Evolutionary conservation across 768 basidiomycete genomes (phyloP), one percentile per base, ranked within the genome.

Genomic region (Mycena epipterygia): DNA sequence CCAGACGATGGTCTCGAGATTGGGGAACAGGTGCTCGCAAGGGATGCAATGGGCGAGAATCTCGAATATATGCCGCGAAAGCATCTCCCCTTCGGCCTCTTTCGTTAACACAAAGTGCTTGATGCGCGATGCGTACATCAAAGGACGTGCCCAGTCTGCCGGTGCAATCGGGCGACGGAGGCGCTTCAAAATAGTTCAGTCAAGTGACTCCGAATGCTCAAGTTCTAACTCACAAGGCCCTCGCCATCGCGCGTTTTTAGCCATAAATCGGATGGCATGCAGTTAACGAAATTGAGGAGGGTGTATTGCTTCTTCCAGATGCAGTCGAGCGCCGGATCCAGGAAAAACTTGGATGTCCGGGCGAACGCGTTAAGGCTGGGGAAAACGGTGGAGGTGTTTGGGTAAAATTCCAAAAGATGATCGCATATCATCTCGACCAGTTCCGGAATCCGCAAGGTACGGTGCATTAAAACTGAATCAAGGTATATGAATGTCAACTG

Each of bases 241-340:
- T 39, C n/a, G 2, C 5, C 23, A 8, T 48, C 25, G 19, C n/a
- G 3, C 2, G 32, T 19, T 48, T 48, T 25, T n/a, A 23, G n/a
- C 55, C 55, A 56, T 16, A 56, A 2, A 35, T 56, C 55, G 13
- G 55, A 11, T 21, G 58, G 58, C 58, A 59, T 61, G 23, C 44
- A 61, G 29, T 48, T 61, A 21, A 61, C 8, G 3, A 61, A 25
- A 30, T 42, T 27, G 8, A 12, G 11, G 39, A 61, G 41, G 2
- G n/a, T 35, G 19, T n/a, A 23, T 11, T 44, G 59, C 21, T 35
- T 32, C 23, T 25, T 29, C 59, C 59, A 61, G 21, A 61, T 32
- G 44, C 30, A 32, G 48, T 42, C 27, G 11, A 61, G 32, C 5
- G 44, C 29, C 3, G 42, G 59, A 25, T 14, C 30, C 44, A 48